Conservation (phyloP, 305 asterid species). For the Lippia alba region DNA sequence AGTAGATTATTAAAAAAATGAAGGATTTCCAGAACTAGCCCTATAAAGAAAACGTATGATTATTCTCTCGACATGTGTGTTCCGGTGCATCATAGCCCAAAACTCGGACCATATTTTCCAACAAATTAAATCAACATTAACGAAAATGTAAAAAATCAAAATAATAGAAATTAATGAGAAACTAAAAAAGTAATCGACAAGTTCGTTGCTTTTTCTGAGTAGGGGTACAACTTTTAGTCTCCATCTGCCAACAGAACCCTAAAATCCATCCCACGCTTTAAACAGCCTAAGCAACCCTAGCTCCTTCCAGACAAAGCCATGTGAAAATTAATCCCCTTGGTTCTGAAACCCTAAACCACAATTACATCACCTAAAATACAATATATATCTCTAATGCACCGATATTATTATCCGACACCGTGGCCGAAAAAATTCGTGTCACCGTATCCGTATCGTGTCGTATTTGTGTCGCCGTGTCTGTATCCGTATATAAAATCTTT, state of each 20-base stretch:
- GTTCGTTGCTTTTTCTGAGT: constrained; percentile 36
- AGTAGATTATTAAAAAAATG: no score
- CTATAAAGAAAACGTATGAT: no score
- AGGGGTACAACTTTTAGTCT: constrained; percentile 36
- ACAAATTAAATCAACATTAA: neutral
- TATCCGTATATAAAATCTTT: no score
- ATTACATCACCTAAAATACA: constrained; percentile 27
- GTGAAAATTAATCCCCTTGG: constrained; percentile 37
- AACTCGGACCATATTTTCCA: neutral
- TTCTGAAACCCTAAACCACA: constrained; percentile 37
- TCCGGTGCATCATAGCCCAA: no score
- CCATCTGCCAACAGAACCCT: constrained; percentile 38
- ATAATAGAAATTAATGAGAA: neutral
- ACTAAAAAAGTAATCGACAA: constrained; percentile 25
- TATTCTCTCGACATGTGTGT: no score
- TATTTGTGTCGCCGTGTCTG: no score
- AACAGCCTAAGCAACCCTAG: constrained; percentile 16
- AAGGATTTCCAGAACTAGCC: no score
- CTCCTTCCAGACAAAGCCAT: constrained; percentile 42
- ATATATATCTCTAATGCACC: no score
- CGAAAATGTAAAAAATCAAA: neutral
- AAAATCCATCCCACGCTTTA: constrained; percentile 5
- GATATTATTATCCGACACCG: no score
- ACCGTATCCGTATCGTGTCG: no score
- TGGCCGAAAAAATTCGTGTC: no score